Conservation (phyloP, 2,329 filamentous ascomycete species). For the Fusarium tanahbumbuense region DNA sequence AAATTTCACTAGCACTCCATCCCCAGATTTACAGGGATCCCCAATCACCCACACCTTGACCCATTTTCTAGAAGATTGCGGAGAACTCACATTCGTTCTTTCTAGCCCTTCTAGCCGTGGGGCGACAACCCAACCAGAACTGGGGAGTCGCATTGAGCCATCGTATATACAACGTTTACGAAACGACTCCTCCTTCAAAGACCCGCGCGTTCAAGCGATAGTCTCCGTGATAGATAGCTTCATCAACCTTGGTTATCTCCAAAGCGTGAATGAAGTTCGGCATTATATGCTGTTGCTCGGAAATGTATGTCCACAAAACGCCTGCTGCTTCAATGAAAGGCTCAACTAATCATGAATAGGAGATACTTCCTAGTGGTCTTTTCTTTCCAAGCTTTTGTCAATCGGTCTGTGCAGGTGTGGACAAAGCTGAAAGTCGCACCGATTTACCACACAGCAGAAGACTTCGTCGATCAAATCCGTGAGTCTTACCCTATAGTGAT, state of each 20-base stretch:
- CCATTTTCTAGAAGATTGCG: neutral
- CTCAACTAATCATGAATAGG: neutral
- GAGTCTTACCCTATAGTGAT: neutral
- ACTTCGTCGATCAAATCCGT: fast-evolving
- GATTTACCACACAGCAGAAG: fast-evolving
- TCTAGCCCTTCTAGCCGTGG: neutral
- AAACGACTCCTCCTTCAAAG: fast-evolving
- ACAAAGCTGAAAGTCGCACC: fast-evolving
- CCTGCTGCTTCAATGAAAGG: fast-evolving
- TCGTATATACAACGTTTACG: neutral
- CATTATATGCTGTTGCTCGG: neutral
- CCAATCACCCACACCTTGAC: neutral
- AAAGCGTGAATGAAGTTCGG: fast-evolving
- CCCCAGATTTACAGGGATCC: neutral
- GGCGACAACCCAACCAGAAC: fast-evolving
- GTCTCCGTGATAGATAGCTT: neutral
- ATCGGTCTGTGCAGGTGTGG: fast-evolving
- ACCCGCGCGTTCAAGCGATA: fast-evolving
- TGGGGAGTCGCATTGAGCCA: neutral
- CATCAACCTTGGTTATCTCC: neutral
- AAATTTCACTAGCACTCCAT: neutral
- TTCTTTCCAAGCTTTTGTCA: neutral
- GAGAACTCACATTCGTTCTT: neutral
- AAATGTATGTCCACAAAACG: fast-evolving
- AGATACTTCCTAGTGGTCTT: fast-evolving